Percentiles rank a stretch among this genome's conserved stretches.
Evolutionary conservation across 1,284 basidiomycete species (phyloP).

Genomic region (Cutaneotrichosporon arboriforme): DNA sequence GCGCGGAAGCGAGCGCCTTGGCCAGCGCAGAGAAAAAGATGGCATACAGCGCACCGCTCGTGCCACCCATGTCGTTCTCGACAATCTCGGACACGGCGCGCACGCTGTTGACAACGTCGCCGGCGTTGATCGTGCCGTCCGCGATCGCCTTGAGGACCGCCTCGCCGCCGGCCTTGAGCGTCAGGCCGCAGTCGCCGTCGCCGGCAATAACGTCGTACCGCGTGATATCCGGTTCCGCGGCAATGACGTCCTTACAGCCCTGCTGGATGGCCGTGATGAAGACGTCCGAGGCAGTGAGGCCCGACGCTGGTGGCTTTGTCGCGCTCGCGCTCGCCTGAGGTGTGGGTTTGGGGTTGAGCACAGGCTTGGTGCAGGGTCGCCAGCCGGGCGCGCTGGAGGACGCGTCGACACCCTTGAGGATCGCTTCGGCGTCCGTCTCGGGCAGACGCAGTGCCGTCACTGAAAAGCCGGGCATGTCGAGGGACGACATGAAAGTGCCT

Average conservation of each 20-base stretch:
- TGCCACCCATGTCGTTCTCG: conserved; percentile 87
- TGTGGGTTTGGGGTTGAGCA: conserved; percentile 8
- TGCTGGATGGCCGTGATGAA: conserved; percentile 52
- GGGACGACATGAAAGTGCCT: conserved; percentile 84
- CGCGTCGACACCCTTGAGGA: conserved; percentile 74
- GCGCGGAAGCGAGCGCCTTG: conserved; percentile 35
- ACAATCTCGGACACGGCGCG: conserved; percentile 60
- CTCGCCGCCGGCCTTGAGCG: conserved; percentile 66
- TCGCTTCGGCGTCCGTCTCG: conserved; percentile 49
- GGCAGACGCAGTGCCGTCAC: conserved; percentile 80
- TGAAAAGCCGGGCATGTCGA: conserved; percentile 94
- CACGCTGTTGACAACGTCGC: conserved; percentile 61
- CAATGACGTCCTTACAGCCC: conserved; percentile 65
- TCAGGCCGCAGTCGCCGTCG: conserved; percentile 66
- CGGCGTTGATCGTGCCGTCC: conserved; percentile 53
- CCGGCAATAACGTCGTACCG: conserved; percentile 68
- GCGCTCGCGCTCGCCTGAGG: not conserved
- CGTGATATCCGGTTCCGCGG: conserved; percentile 81
- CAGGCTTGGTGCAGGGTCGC: conserved; percentile 38
- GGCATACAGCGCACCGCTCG: conserved; percentile 83
- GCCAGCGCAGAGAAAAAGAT: conserved; percentile 80
- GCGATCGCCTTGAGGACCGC: conserved; percentile 49
- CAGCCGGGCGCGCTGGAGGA: conserved; percentile 71
- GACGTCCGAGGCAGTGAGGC: conserved; percentile 7
- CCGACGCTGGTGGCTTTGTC: not conserved